Base-by-base conservation (phyloP, 164 flowering plant species). In the Malania oleifera region DNA sequence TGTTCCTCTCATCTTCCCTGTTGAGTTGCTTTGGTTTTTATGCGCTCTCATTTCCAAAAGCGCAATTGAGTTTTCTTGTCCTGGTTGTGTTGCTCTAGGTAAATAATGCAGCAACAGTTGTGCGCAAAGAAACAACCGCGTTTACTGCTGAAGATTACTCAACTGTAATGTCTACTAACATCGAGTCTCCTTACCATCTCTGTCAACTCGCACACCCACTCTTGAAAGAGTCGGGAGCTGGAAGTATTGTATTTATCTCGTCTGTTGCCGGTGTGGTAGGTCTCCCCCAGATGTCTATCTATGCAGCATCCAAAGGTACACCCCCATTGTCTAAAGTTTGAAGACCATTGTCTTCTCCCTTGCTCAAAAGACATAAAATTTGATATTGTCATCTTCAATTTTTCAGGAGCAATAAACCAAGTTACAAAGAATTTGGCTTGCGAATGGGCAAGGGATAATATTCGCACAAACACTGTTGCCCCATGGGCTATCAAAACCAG, bases 391-490 rank as follows among this genome's bases (percentile, higher is more conserved):
- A 38, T 9, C 25, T 8, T 45, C 35, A 4, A 7, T 12, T 29
- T 44, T 40, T 5, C 69, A 82, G 86, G 80, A 54, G 85, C 85
- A 2, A 63, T 80, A 14, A 80, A 80, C 65, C 85, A 80, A 65
- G 17, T 76, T 0, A 66, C 80, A 0, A 82, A 52, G 61, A 78
- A 68, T 34, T 66, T 82, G 64, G 85, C 87, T 0, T 78, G 79
- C 41, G 87, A 78, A 35, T 82, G 87, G 87, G 80, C 81, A 10
- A 75, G 76, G 46, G 87, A 80, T 46, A 73, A 70, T 26, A 77
- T 82, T 19, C 68, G 85, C 0, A 29, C 43, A 22, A 82, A 82
- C 43, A 23, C 74, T 2, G 82, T 80, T n/a, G 72, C 82, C 0
- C 87, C 84, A 1, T 67, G 73, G 71, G 49, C n/a, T 13, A 67